Evolutionary conservation across 306 rosid genomes (phyloP).

Genomic region (Malus fusca): DNA sequence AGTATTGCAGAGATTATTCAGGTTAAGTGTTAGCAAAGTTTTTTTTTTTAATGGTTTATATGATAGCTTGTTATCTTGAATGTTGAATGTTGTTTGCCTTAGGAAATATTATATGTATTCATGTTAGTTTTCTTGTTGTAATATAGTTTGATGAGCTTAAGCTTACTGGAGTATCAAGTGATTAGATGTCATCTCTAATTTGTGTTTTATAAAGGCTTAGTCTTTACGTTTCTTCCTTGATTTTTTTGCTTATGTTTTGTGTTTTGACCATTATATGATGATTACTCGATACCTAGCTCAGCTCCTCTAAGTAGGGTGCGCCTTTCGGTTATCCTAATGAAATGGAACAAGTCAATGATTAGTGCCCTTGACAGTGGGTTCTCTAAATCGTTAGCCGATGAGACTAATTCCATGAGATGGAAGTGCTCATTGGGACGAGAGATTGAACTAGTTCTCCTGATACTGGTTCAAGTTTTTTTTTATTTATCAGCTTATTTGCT

Average conservation of each 20-base stretch:
- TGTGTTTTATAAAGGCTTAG: neutral
- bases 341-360: neutral
- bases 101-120: neutral
- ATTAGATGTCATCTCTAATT: neutral
- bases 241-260: neutral
- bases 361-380: neutral
- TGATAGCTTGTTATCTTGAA: conserved; percentile 3
- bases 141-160: neutral
- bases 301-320: neutral
- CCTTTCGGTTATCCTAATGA: neutral
- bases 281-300: neutral
- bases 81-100: neutral
- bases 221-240: neutral
- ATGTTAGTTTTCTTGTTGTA: neutral
- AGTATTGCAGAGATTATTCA: conserved; percentile 43
- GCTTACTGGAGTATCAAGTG: neutral
- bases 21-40: conserved; percentile 17
- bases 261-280: neutral
- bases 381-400: neutral
- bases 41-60: neutral
- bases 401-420: neutral
- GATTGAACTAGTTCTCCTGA: neutral
- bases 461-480: neutral
- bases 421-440: neutral
- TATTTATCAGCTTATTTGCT: neutral